Evolutionary conservation across 192 early-diverging fungal species (phyloP).

Genomic region (Hyaloraphidium curvatum): DNA sequence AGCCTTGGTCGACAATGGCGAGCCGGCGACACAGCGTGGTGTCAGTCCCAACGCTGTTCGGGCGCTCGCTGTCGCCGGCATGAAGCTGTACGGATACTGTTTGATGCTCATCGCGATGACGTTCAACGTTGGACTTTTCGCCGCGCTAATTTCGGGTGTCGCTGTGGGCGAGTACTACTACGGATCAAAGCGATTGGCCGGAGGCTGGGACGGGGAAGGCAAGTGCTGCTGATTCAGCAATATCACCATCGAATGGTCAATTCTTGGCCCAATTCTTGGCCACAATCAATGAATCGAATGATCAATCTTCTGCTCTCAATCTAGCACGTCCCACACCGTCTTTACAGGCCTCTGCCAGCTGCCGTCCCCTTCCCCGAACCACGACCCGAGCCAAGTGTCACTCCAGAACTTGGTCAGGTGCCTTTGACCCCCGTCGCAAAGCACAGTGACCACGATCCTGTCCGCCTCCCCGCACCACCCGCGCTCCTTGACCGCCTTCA

Average conservation of each 20-base stretch:
- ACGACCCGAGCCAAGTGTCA: no score
- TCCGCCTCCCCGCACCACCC: slow-evolving; percentile 19
- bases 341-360: no score
- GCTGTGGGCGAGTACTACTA: no score
- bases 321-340: no score
- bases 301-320: no score
- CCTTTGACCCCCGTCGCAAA: slow-evolving; percentile 77
- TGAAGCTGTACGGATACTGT: not conserved
- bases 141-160: not conserved
- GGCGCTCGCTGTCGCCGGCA: not conserved
- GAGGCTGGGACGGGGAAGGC: no score
- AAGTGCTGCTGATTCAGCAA: no score
- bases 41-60: not conserved
- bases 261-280: no score
- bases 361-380: no score
- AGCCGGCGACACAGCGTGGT: not conserved
- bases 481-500: slow-evolving; percentile 40
- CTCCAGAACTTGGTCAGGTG: slow-evolving; percentile 95
- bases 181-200: no score
- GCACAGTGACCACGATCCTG: slow-evolving; percentile 74
- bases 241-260: no score
- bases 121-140: not conserved
- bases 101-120: not conserved
- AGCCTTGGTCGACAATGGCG: not conserved
- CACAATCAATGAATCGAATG: no score